Conservation (phyloP, 495 filamentous ascomycete genomes). For the Tuber magnatum region DNA sequence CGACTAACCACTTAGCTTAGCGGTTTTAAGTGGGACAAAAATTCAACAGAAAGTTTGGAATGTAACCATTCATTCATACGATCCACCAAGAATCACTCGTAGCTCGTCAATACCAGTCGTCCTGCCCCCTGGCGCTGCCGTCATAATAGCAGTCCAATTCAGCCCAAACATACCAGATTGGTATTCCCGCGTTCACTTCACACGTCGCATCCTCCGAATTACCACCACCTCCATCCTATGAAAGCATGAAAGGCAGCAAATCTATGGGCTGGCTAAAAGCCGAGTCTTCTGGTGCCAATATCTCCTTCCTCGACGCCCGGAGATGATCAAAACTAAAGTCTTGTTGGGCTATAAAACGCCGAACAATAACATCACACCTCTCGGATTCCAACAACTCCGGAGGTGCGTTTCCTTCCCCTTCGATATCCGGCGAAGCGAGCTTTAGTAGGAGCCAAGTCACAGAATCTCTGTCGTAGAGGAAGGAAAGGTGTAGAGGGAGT, state of each 20-base stretch:
- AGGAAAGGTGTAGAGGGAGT: neutral
- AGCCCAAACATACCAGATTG: neutral
- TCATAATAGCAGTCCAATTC: neutral
- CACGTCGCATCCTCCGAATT: too few species aligned
- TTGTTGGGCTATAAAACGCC: neutral
- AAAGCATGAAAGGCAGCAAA: neutral
- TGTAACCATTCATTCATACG: too few species aligned
- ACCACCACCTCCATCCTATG: neutral
- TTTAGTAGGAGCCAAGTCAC: neutral
- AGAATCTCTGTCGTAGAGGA: neutral
- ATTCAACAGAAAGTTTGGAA: neutral
- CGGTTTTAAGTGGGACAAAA: neutral
- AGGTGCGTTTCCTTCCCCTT: neutral
- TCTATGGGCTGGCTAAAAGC: neutral
- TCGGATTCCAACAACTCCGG: neutral
- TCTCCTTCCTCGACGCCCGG: neutral
- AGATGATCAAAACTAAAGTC: neutral
- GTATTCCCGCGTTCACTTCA: neutral
- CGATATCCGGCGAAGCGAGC: neutral
- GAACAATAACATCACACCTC: neutral
- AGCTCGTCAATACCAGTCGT: neutral
- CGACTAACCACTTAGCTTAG: neutral
- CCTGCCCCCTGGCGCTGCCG: neutral
- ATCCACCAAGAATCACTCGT: too few species aligned
- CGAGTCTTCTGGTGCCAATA: neutral